Conservation (phyloP, 306 rosid species). For the Fragaria iinumae region DNA sequence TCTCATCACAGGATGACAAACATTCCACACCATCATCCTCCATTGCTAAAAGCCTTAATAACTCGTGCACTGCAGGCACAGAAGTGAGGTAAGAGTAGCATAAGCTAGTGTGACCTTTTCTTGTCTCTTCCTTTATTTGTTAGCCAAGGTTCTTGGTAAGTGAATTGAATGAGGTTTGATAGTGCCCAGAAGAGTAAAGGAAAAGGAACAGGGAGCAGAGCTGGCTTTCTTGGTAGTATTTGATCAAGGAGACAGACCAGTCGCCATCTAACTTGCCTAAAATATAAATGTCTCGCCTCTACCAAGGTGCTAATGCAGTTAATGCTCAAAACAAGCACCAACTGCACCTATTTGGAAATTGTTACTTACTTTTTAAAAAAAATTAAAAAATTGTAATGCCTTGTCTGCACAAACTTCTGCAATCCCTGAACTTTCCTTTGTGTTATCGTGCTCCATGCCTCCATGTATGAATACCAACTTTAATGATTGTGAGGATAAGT, state of each 20-base stretch:
- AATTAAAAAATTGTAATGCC: too few relatives aligned
- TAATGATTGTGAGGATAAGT: too few relatives aligned
- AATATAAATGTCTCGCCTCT: slow-evolving; percentile 8
- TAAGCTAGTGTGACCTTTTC: neutral
- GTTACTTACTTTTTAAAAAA: neutral
- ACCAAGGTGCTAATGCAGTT: slow-evolving; percentile 12
- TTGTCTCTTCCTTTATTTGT: neutral
- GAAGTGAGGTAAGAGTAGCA: too few relatives aligned
- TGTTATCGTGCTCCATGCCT: neutral
- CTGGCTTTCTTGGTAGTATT: slow-evolving; percentile 21
- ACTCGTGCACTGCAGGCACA: neutral
- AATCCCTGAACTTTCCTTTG: neutral
- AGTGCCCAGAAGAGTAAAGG: slow-evolving; percentile 13
- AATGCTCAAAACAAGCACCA: slow-evolving; percentile 18
- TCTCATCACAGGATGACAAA: slow-evolving; percentile 20
- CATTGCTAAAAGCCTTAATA: neutral
- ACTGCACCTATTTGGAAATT: slow-evolving; percentile 2
- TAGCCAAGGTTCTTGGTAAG: neutral
- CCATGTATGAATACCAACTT: neutral
- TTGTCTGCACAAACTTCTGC: too few relatives aligned
- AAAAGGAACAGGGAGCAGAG: slow-evolving; percentile 1
- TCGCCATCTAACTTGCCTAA: slow-evolving; percentile 16
- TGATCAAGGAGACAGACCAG: slow-evolving; percentile 22
- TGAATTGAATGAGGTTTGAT: neutral
- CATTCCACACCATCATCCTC: slow-evolving; percentile 18